Conservation (phyloP, 768 basidiomycete genomes). For the Leccinum boreale region DNA sequence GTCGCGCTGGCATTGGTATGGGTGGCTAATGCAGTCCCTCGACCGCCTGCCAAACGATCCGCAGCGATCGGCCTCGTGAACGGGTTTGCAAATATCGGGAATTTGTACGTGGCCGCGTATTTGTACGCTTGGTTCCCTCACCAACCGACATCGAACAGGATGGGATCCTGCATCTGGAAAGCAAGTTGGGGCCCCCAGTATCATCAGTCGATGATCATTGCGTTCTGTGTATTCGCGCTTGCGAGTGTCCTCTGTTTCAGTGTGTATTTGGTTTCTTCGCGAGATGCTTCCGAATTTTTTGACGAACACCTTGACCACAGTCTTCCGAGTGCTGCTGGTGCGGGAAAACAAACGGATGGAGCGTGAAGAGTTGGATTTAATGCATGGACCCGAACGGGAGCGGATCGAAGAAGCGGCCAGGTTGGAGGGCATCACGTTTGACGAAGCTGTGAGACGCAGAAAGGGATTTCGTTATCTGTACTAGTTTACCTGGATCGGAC, state of each 20-base stretch:
- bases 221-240: conserved; percentile 34
- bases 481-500: conserved; percentile 22
- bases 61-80: conserved; percentile 64
- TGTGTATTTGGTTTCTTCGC: conserved; percentile 15
- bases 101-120: conserved; percentile 40
- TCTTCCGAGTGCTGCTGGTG: conserved; percentile 41
- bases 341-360: conserved; percentile 50
- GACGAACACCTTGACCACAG: conserved; percentile 23
- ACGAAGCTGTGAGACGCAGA: conserved; percentile 54
- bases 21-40: conserved; percentile 58
- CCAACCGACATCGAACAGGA: conserved; percentile 32
- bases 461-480: conserved; percentile 59
- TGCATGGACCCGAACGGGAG: conserved; percentile 43
- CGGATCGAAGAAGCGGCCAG: conserved; percentile 57
- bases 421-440: conserved; percentile 57
- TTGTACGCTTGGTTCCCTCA: neutral
- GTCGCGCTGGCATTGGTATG: conserved; percentile 51
- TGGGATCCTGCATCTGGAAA: conserved; percentile 64
- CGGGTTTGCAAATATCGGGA: conserved; percentile 56
- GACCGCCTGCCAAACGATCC: conserved; percentile 52
- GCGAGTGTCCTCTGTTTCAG: conserved; percentile 35
- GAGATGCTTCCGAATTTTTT: neutral
- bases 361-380: conserved; percentile 41
- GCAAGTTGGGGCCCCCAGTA: conserved; percentile 57
- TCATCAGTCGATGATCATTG: conserved; percentile 60